Percentiles rank a stretch among this genome's conserved stretches.
Evolutionary conservation across 2,329 filamentous ascomycete species (phyloP).

Genomic region (Fusarium equiseti): DNA sequence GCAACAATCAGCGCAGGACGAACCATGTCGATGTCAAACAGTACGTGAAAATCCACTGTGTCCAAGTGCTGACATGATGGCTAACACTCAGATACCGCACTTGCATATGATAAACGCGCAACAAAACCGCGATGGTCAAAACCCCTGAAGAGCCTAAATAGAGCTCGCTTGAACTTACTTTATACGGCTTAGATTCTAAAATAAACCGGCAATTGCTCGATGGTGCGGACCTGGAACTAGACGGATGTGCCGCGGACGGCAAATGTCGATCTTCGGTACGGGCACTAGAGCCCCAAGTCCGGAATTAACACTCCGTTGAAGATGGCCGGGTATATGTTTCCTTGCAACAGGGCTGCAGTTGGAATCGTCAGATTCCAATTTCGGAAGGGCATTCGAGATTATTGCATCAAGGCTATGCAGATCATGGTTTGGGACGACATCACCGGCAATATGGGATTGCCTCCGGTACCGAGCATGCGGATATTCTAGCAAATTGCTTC

Average conservation of each 20-base stretch:
- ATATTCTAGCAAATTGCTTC: conserved; percentile 7
- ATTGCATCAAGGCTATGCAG: conserved; percentile 6
- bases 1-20: background rate
- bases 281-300: conserved; percentile 39
- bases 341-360: conserved; percentile 4
- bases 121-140: conserved; percentile 12
- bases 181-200: conserved; percentile 19
- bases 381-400: conserved; percentile 31
- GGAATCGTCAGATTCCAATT: conserved; percentile 14
- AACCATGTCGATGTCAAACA: conserved; percentile 5
- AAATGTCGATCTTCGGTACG: conserved; percentile 46
- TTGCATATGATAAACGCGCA: conserved; percentile 20
- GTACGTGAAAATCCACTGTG: conserved; percentile 26
- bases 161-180: conserved; percentile 30
- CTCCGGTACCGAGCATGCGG: conserved; percentile 17
- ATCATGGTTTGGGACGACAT: conserved; percentile 11
- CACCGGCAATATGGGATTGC: conserved; percentile 15
- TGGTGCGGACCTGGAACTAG: conserved; percentile 39
- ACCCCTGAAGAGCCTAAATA: conserved; percentile 31
- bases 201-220: conserved; percentile 42
- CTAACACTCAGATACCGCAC: conserved; percentile 12
- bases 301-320: conserved; percentile 40
- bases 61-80: conserved; percentile 44
- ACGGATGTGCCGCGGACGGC: conserved; percentile 46
- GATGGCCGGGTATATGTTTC: conserved; percentile 4